Evolutionary conservation across 139 green algal species (phyloP).

Genomic region (Eudorina sp.): DNA sequence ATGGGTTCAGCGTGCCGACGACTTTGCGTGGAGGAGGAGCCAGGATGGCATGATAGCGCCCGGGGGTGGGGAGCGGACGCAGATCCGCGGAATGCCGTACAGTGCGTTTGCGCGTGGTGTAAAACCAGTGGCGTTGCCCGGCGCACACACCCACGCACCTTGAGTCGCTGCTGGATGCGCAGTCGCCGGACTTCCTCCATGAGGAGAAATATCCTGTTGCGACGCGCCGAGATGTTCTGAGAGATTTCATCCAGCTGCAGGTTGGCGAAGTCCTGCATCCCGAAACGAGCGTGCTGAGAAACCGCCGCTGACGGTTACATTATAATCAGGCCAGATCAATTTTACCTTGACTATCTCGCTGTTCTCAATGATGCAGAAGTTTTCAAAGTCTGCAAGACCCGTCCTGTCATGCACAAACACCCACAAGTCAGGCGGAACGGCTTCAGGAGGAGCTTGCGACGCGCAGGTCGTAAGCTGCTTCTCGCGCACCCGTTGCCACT

Average conservation of each 20-base stretch:
- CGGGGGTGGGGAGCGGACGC: too few relatives aligned
- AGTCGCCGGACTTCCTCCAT: slow-evolving; percentile 98
- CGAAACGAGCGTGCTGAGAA: neutral
- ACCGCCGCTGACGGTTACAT: neutral
- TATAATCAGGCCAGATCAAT: neutral
- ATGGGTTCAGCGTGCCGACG: too few relatives aligned
- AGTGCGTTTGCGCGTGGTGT: too few relatives aligned
- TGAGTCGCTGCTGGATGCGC: slow-evolving; percentile 94
- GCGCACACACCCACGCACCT: slow-evolving; percentile 76
- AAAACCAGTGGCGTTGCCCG: too few relatives aligned
- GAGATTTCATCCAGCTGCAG: slow-evolving; percentile 89
- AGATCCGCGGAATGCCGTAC: too few relatives aligned
- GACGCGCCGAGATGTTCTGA: slow-evolving; percentile 80
- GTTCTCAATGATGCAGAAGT: slow-evolving; percentile 97
- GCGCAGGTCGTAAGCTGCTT: too few relatives aligned
- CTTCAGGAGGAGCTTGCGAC: too few relatives aligned
- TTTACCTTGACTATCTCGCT: slow-evolving; percentile 86
- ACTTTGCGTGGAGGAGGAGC: too few relatives aligned
- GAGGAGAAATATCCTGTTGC: slow-evolving; percentile 95
- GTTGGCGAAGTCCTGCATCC: slow-evolving; percentile 83
- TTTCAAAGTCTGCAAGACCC: slow-evolving; percentile 20
- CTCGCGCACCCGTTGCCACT: slow-evolving; percentile 14
- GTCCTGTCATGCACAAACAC: neutral
- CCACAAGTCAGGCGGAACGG: too few relatives aligned
- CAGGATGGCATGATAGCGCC: too few relatives aligned